Percentiles rank a stretch among this genome's conserved stretches.
Conservation (phyloP, 129 eudicot genomes). For the Escallonia rubra region DNA sequence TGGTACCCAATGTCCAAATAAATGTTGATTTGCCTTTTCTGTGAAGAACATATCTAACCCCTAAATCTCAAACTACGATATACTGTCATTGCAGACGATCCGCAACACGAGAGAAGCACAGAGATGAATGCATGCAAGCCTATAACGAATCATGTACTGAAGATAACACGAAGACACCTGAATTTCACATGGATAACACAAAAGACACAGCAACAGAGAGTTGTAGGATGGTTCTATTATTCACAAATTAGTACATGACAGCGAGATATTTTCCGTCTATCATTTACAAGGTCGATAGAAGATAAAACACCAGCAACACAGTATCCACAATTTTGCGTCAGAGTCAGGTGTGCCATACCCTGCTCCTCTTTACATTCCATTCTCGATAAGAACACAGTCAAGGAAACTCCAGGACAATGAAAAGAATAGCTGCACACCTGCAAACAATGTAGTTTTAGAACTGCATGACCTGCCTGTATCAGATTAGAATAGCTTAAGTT, state of each 20-base stretch:
- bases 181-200: too few relatives aligned
- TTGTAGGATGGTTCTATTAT: neutral
- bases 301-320: slow-evolving; percentile 16
- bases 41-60: neutral
- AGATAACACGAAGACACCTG: neutral
- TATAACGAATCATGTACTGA: neutral
- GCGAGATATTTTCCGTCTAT: neutral
- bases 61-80: neutral
- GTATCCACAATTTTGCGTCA: slow-evolving; percentile 18
- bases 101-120: neutral
- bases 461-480: too few relatives aligned
- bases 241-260: neutral
- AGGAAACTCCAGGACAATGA: slow-evolving; percentile 17
- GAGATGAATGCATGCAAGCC: neutral
- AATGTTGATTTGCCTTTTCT: neutral
- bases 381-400: slow-evolving; percentile 12
- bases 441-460: neutral
- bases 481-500: neutral
- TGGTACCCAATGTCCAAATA: too few relatives aligned
- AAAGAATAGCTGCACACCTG: slow-evolving; percentile 39
- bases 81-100: neutral
- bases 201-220: neutral
- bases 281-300: slow-evolving; percentile 35
- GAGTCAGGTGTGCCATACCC: slow-evolving; percentile 3
- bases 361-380: slow-evolving; percentile 5